Evolutionary conservation across 23 red algal genomes (phyloP), one percentile per base, ranked within the genome.

Genomic region (Agarophyton chilense): DNA sequence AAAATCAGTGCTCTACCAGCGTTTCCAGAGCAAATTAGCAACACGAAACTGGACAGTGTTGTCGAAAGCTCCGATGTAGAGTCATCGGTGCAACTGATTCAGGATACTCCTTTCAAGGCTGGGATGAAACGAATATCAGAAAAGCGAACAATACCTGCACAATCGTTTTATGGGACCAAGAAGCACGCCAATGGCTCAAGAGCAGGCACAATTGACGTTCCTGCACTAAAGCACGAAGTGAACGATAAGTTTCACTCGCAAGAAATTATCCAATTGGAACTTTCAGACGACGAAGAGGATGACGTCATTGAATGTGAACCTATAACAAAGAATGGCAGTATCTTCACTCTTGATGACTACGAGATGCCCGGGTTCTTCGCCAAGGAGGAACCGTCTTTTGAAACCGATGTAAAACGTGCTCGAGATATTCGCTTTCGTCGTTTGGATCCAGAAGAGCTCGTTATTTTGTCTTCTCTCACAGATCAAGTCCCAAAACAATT

Each of bases 391-490:
- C 68, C 68, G 0, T 3, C 0, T 4, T 74, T 49, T n/a, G 68
- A 74, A 46, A 18, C 24, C 0, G 68, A 74, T 29, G 17, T 13
- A 7, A 29, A 45, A 21, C 68, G 68, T 47, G 68, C 38, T 13
- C 43, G 21, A 35, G 55, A 85, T n/a, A 34, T 85, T 71, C 81
- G 81, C 46, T 61, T 85, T 52, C 54, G 47, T 52, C n/a, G 19
- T 32, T 18, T 85, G 19, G 22, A 53, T 44, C 1, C 4, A 1
- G 58, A 61, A 52, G 81, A 85, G 81, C 57, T 52, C 17, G 39
- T 60, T 19, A 8, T 68, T 1, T 14, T 85, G 7, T 0, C 10
- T 12, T 85, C 81, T 49, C 57, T 85, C 19, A 85, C 35, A 26
- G 0, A 28, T 44, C 18, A 18, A 18, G 81, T 85, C 35, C 58